A percentile compares a stretch with the other conserved stretches of the same genome.
Conservation (phyloP, 2,329 filamentous ascomycete species). For the Lachnellula hyalina region DNA sequence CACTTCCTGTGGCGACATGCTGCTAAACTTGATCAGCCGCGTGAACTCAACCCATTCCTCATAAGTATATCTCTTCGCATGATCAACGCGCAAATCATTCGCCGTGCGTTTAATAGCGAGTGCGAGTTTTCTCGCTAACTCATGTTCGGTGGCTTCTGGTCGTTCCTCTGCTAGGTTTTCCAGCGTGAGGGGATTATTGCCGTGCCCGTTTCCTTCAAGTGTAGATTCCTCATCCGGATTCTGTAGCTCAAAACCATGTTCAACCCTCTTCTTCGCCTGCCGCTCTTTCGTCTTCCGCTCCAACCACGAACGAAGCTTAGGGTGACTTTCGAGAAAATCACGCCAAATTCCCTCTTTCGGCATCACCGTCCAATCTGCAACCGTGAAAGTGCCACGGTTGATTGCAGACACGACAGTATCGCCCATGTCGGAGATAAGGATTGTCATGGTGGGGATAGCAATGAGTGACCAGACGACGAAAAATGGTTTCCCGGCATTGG, state of each 20-base stretch:
- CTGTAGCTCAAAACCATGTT: constrained; percentile 28
- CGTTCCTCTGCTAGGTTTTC: constrained; percentile 39
- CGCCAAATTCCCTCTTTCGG: constrained; percentile 55
- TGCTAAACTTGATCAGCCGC: constrained; percentile 53
- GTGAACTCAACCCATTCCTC: constrained; percentile 67
- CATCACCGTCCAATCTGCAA: constrained; percentile 62
- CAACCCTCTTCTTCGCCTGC: constrained; percentile 39
- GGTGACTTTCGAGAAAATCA: constrained; percentile 43
- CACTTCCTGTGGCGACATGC: constrained; percentile 28
- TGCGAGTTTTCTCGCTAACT: constrained; percentile 51
- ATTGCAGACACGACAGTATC: constrained; percentile 59
- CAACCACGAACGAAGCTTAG: constrained; percentile 37
- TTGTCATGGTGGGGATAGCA: constrained; percentile 66
- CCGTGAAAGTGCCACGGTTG: constrained; percentile 53
- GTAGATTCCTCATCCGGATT: constrained; percentile 29
- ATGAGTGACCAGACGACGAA: constrained; percentile 67
- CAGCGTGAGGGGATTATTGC: constrained; percentile 5
- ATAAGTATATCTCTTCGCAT: constrained; percentile 52
- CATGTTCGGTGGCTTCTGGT: constrained; percentile 34
- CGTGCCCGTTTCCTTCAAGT: constrained; percentile 3
- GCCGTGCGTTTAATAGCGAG: constrained; percentile 51
- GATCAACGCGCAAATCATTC: constrained; percentile 43
- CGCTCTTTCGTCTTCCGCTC: constrained; percentile 34
- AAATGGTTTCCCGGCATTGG: constrained; percentile 61
- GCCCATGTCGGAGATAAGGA: constrained; percentile 58